Base-by-base conservation (phyloP, 208 protist species). In the Crithidia fasciculata region DNA sequence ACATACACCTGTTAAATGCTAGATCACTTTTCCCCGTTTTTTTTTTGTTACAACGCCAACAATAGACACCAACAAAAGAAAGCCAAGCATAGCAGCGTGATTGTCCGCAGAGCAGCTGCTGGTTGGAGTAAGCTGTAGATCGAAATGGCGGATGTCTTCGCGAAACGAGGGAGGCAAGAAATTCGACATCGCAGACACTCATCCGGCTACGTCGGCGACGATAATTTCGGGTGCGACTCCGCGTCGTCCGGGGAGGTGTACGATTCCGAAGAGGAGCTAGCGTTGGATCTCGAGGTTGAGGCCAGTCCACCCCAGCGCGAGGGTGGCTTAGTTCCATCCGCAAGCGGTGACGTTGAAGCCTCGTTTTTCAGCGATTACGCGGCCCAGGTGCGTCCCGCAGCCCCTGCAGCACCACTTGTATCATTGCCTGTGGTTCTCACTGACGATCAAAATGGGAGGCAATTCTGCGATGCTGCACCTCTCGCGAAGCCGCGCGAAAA, bases 311-410 rank as follows among this genome's bases (percentile, higher is more conserved):
- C 56, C 6, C 61, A 74, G 16, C 44, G 47, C 37, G 74, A 54
- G 9, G 49, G 13, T 54, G n/a, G 45, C 44, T 28, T 39, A 9
- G 60, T 28, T 18, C 59, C 12, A 28, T 19, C 16, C n/a, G 18
- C 0, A 4, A 56, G 13, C 18, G 47, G 19, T 0, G 62, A 61
- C 16, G 68, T 13, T 10, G 49, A 80, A 8, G 53, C 55, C 18
- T 80, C 74, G 5, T 80, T 74, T 49, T 80, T 80, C 47, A 80
- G 74, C 57, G 74, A 80, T 18, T 80, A 58, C 58, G 68, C 70
- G 13, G 68, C 68, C 37, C 53, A 53, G 19, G 8, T 18, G 61
- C 53, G 59, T 1, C 63, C 60, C n/a, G 64, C 36, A 47, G 68
- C 57, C 2, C 39, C 41, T 9, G 66, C 53, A 19, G 37, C 13